phyloP scores from a whole-genome alignment of 2,329 filamentous ascomycete species.

The Lecanoromycetidae sp. region DNA sequence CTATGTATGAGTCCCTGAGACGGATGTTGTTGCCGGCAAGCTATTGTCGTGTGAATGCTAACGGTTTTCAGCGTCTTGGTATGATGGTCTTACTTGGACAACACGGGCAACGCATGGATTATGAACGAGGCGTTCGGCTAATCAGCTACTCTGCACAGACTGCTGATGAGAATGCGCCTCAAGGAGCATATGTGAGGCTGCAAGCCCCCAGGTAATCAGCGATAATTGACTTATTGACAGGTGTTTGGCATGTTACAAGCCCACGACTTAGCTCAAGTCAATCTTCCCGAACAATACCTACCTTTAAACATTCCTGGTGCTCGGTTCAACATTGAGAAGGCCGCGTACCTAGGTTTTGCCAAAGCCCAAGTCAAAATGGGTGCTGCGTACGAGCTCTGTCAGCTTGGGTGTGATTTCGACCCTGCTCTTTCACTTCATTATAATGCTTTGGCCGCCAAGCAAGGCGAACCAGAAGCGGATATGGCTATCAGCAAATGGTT shows the following conservation, averaged over 20 bases:
- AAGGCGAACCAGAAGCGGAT: slow-evolving; percentile 86
- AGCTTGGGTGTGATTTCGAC: slow-evolving; percentile 88
- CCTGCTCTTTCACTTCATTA: slow-evolving; percentile 89
- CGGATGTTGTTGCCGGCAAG: too few relatives aligned
- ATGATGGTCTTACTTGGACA: slow-evolving; percentile 97
- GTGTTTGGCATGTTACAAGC: slow-evolving; percentile 91
- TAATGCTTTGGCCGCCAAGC: slow-evolving; percentile 80
- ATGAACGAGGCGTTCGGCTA: slow-evolving; percentile 61
- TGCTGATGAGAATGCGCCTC: slow-evolving; percentile 90
- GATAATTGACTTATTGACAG: slow-evolving; percentile 20
- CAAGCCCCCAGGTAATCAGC: too few relatives aligned
- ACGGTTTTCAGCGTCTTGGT: slow-evolving; percentile 58
- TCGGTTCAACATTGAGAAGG: slow-evolving; percentile 86
- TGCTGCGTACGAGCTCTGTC: slow-evolving; percentile 85
- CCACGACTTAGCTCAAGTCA: slow-evolving; percentile 81
- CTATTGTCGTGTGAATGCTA: slow-evolving; percentile 18
- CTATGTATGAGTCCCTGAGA: slow-evolving; percentile 36
- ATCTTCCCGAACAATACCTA: slow-evolving; percentile 59
- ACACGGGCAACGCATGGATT: slow-evolving; percentile 79
- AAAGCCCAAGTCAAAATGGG: slow-evolving; percentile 98
- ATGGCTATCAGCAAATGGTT: slow-evolving; percentile 99
- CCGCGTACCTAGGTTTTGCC: slow-evolving; percentile 86
- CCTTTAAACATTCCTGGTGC: slow-evolving; percentile 61
- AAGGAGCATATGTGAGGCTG: slow-evolving; percentile 64
- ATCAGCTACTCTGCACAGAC: slow-evolving; percentile 73